phyloP scores from a whole-genome alignment of 805 yeast genomes.

The Starmerella cellae region DNA sequence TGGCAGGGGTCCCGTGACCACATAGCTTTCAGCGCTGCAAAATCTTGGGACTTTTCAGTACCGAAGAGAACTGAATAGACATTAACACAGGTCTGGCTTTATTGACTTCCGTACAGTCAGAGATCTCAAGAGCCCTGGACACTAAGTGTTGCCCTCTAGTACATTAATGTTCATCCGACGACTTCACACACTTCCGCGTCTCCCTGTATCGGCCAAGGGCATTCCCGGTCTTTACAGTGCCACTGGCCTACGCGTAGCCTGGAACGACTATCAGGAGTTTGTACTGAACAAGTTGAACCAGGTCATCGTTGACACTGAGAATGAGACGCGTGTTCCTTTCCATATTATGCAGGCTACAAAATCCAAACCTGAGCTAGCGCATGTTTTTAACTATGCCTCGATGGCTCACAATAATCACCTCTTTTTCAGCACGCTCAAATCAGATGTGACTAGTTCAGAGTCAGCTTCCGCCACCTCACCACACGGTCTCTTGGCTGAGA shows the following conservation, averaged over 20 bases:
- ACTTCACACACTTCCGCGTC: conserved; percentile 52
- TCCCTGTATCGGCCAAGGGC: conserved; percentile 35
- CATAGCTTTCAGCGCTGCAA: no score
- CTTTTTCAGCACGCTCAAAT: conserved; percentile 35
- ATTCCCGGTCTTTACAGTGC: conserved; percentile 52
- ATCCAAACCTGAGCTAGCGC: conserved; percentile 49
- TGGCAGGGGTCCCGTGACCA: no score
- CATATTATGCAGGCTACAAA: conserved; percentile 53
- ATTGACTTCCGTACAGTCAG: no score
- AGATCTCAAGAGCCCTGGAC: no score
- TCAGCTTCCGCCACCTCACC: conserved; percentile 18
- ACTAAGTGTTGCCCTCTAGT: no score
- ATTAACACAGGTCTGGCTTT: no score
- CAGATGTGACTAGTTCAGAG: conserved; percentile 33
- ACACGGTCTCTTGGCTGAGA: conserved; percentile 22
- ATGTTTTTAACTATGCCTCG: conserved; percentile 75
- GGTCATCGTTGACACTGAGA: conserved; percentile 64
- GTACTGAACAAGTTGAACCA: conserved; percentile 39
- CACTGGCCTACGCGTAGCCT: conserved; percentile 55
- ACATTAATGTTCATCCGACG: conserved; percentile 21
- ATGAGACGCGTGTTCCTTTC: conserved; percentile 64
- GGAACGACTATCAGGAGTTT: conserved; percentile 68
- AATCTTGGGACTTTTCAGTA: no score
- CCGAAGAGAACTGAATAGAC: no score
- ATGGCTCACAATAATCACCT: conserved; percentile 88